Percentiles rank a stretch among this genome's conserved stretches.
phyloP scores from a whole-genome alignment of 116 monocot genomes.

The Zostera marina region DNA sequence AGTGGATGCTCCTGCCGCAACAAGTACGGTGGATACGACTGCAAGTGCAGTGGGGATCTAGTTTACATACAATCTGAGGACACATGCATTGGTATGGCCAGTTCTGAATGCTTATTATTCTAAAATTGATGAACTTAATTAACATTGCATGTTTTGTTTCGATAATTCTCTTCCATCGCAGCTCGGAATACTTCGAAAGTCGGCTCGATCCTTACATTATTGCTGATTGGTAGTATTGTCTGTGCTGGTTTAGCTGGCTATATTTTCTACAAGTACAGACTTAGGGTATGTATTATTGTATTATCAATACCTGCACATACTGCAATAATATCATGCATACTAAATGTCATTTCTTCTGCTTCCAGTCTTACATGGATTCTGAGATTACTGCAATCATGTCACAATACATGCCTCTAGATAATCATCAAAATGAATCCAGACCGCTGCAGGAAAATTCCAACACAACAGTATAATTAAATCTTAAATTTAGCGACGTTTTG shows the following conservation, averaged over 20 bases:
- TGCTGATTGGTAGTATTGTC: constrained; percentile 36
- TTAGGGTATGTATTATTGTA: constrained; percentile 51
- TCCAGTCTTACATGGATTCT: too few species aligned
- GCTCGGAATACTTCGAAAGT: constrained; percentile 42
- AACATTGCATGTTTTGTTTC: not conserved
- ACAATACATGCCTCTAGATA: too few species aligned
- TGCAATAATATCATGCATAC: not conserved
- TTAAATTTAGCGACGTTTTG: not conserved
- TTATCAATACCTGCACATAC: not conserved
- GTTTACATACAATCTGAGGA: constrained; percentile 64
- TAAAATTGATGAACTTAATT: not conserved
- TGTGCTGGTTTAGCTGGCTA: constrained; percentile 51
- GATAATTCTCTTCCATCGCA: constrained; percentile 14
- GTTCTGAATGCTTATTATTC: not conserved
- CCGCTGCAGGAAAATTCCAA: not conserved
- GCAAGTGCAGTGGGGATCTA: constrained; percentile 53
- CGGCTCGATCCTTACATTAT: constrained; percentile 41
- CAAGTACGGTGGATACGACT: constrained; percentile 74
- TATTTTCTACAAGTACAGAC: constrained; percentile 92
- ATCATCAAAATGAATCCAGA: too few species aligned
- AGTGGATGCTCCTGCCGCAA: constrained; percentile 71
- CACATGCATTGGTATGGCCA: constrained; percentile 47
- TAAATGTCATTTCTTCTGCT: too few species aligned
- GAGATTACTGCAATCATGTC: too few species aligned
- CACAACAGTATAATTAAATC: not conserved